These are phyloP conservation scores for Phytophthora podocarpi DNA, from an alignment of 352 stramenopile species.

Conservation along the genomic window DNA sequence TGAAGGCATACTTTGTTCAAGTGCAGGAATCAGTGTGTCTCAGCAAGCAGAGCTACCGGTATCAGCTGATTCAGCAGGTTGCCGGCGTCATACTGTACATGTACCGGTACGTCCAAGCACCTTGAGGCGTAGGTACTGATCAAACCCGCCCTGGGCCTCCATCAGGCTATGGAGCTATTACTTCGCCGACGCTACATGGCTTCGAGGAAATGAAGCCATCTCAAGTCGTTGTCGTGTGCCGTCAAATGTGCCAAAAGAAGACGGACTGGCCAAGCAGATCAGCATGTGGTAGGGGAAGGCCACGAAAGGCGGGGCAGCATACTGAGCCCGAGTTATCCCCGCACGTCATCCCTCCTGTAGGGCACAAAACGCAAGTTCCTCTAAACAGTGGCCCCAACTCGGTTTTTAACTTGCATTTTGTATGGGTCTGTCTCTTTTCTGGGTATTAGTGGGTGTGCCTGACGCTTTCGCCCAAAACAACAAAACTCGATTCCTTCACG, in stretches of 20 bases:
- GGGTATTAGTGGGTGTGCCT: slow-evolving; percentile 14
- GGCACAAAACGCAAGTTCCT: slow-evolving; percentile 13
- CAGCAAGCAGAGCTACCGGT: no score
- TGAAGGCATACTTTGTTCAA: background rate
- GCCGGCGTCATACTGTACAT: no score
- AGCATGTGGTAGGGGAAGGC: background rate
- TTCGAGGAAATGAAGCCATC: background rate
- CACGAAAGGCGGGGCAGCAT: background rate
- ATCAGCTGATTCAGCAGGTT: no score
- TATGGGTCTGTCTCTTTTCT: slow-evolving; percentile 21
- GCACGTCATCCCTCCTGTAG: slow-evolving; percentile 17
- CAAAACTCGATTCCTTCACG: slow-evolving; percentile 26
- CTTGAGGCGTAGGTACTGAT: no score
- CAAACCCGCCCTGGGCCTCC: no score
- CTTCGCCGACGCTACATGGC: background rate
- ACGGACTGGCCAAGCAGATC: background rate
- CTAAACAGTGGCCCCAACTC: slow-evolving; percentile 13
- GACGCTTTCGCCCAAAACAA: slow-evolving; percentile 3
- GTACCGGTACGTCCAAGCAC: no score
- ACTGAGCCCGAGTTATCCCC: background rate
- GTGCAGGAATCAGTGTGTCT: no score
- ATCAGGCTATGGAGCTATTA: background rate
- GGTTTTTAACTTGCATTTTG: slow-evolving; percentile 19
- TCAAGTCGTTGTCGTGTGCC: background rate
- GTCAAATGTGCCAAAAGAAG: no score